Evolutionary conservation across 2,329 filamentous ascomycete species (phyloP), one percentile per base, ranked within the genome.

Genomic region (Penicillium sp.): DNA sequence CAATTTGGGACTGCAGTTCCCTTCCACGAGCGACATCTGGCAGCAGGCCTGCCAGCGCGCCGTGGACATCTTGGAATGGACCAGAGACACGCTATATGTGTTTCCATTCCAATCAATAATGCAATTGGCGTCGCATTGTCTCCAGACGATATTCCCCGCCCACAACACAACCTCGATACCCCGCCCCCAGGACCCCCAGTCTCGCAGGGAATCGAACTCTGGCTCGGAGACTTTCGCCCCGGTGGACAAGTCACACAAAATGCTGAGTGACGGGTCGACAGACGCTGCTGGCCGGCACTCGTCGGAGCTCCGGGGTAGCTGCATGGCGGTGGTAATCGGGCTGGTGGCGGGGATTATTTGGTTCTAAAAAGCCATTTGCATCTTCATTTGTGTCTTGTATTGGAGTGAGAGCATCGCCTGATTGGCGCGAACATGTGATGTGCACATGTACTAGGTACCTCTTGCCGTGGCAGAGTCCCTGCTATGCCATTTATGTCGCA

Each of bases 321-420:
- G 59, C 17, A 65, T 65, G 63, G 63, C 63, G 19, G 57, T 65
- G 29, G 60, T 65, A 18, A 60, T 65, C 14, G 60, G 60, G 18
- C 43, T 65, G 20, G 58, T 65, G 5, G 62, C 43, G 4, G 62
- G 62, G n/a, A 62, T 65, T 14, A 58, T 64, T 47, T 65, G 62
- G 62, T 65, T 65, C 37, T 65, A 52, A n/a, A n/a, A n/a, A 39
- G 10, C 14, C 13, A 17, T 23, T 14, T 35, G 3, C 18, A 21
- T 38, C 31, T 29, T 20, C 18, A 36, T 19, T 21, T 25, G 32
- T 23, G 25, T n/a, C n/a, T n/a, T n/a, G n/a, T n/a, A n/a, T n/a
- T n/a, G n/a, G n/a, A n/a, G n/a, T 15, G 27, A 20, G n/a, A 11
- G 28, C 33, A n/a, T 14, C 9, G 14, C 14, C 18, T 36, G 11